Percentiles rank a stretch among this genome's conserved stretches.
Conservation (phyloP, 2,329 filamentous ascomycete genomes). For the Bisporella sp. region DNA sequence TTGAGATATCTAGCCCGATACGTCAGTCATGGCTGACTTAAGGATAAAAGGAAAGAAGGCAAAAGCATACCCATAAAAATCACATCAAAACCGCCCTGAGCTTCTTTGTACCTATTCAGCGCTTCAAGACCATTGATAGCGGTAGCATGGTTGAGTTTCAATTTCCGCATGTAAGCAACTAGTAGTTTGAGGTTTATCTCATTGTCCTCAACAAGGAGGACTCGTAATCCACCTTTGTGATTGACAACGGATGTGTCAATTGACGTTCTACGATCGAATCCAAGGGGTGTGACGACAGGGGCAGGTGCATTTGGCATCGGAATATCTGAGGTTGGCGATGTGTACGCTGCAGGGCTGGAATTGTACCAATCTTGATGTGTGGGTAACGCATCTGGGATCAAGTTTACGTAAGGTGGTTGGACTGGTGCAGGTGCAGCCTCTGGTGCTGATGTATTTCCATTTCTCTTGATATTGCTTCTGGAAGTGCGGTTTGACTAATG, state of each 20-base stretch:
- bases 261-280: background rate
- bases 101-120: constrained; percentile 29
- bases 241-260: background rate
- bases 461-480: too few species aligned
- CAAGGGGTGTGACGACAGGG: background rate
- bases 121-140: constrained; percentile 42
- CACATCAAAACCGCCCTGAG: constrained; percentile 30
- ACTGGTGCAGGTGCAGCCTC: too few species aligned
- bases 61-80: constrained; percentile 38
- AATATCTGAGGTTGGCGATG: background rate
- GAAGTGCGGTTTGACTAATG: background rate
- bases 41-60: background rate
- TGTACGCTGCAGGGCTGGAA: background rate
- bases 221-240: constrained; percentile 13
- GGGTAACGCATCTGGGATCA: too few species aligned
- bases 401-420: too few species aligned
- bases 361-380: too few species aligned
- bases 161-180: constrained; percentile 25
- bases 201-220: constrained; percentile 36
- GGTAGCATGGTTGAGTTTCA: constrained; percentile 27
- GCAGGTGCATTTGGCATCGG: background rate
- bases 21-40: background rate
- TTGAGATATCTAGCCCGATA: constrained; percentile 39
- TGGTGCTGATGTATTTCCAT: too few species aligned
- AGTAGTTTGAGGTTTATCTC: constrained; percentile 32